phyloP scores from a whole-genome alignment of 331 rosid genomes.

The Malus hybrid region DNA sequence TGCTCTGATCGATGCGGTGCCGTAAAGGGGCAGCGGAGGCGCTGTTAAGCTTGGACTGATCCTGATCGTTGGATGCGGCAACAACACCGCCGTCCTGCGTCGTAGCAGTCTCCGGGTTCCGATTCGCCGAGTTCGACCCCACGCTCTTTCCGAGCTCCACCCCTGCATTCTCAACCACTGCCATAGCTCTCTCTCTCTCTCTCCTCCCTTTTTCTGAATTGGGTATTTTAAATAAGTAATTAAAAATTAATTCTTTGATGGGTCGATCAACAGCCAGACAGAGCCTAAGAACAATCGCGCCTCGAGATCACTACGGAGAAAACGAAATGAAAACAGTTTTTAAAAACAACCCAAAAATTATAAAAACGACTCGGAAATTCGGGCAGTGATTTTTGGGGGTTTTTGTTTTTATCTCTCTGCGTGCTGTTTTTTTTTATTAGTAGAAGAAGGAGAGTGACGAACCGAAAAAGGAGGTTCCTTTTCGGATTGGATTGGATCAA shows the following conservation, averaged over 20 bases:
- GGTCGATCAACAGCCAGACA: slow-evolving; percentile 6
- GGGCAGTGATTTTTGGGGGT: not conserved
- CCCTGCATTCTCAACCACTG: slow-evolving; percentile 35
- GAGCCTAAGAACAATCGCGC: slow-evolving; percentile 10
- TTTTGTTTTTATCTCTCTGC: not conserved
- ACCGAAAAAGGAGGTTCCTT: not conserved
- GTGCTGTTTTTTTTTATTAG: not conserved
- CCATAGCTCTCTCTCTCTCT: slow-evolving; percentile 8
- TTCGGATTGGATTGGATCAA: not conserved
- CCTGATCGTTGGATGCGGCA: slow-evolving; percentile 19
- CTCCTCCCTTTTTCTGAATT: not conserved
- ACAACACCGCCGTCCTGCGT: not conserved
- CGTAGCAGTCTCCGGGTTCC: slow-evolving; percentile 5
- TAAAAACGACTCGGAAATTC: not conserved
- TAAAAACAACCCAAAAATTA: not conserved
- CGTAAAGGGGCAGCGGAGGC: slow-evolving; percentile 1
- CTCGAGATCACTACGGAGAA: slow-evolving; percentile 23
- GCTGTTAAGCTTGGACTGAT: slow-evolving; percentile 18
- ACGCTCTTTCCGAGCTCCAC: slow-evolving; percentile 21
- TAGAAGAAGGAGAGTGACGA: not conserved
- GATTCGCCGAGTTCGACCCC: slow-evolving; percentile 20
- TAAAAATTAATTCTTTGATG: not conserved
- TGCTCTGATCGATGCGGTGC: slow-evolving; percentile 16
- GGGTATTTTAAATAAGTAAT: not conserved
- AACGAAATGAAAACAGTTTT: not conserved